A percentile compares a stretch with the other conserved stretches of the same genome.
Evolutionary conservation across 495 filamentous ascomycete species (phyloP).

Genomic region (Umbilicaria muhlenbergii): DNA sequence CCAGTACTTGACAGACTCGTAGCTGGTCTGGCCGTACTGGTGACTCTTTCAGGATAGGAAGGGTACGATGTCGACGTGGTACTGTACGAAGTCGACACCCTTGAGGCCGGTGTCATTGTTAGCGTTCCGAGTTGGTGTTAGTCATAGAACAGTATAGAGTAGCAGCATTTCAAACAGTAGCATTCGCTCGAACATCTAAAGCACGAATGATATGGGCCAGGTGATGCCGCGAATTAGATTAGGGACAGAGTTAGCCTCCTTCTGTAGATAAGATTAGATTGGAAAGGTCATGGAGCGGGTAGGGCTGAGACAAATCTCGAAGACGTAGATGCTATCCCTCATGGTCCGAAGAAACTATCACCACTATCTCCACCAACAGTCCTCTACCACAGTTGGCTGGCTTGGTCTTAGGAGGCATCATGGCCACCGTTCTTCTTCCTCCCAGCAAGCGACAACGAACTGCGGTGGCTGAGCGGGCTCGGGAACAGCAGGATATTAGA

Average conservation of each 20-base stretch:
- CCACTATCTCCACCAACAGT: neutral
- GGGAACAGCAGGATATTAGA: slow-evolving; percentile 62
- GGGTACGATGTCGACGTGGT: slow-evolving; percentile 20
- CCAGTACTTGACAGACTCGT: slow-evolving; percentile 21
- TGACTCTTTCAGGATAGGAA: slow-evolving; percentile 10
- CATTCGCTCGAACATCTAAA: no score
- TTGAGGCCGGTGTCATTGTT: no score
- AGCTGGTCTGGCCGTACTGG: slow-evolving; percentile 14
- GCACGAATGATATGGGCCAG: no score
- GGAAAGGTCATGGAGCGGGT: neutral
- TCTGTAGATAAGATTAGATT: neutral
- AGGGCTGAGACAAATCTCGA: neutral
- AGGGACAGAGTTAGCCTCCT: neutral
- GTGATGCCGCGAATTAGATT: neutral
- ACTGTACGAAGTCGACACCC: slow-evolving; percentile 20
- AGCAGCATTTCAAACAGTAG: no score
- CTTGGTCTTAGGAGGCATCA: slow-evolving; percentile 18
- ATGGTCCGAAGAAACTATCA: no score
- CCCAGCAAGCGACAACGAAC: slow-evolving; percentile 82
- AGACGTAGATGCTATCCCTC: no score
- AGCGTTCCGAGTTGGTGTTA: no score
- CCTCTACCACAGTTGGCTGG: slow-evolving; percentile 19
- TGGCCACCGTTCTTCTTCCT: slow-evolving; percentile 82
- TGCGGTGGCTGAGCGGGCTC: slow-evolving; percentile 53
- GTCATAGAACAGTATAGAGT: no score